Percentiles rank a stretch among this genome's conserved stretches.
These are phyloP conservation scores for Phytopythium helicoides DNA, from an alignment of 352 stramenopile species.

Conservation along the genomic window DNA sequence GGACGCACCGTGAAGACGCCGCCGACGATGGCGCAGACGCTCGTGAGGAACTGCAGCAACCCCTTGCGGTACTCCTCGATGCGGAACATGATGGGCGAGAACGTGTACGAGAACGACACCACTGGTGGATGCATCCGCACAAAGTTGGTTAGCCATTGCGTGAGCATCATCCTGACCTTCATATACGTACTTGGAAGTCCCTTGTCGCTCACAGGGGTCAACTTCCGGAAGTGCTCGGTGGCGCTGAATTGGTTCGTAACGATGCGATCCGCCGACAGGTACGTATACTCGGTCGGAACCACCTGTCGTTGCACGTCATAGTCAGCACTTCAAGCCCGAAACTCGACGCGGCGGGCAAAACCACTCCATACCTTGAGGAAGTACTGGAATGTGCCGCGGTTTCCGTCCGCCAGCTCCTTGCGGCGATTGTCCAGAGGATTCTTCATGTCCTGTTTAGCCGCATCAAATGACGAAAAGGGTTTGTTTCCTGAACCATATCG, in stretches of 20 bases:
- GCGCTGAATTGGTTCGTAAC: slow-evolving; percentile 98
- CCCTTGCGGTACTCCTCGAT: slow-evolving; percentile 93
- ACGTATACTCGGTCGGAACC: slow-evolving; percentile 95
- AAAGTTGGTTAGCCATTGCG: no score
- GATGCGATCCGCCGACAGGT: slow-evolving; percentile 84
- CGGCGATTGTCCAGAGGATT: slow-evolving; percentile 71
- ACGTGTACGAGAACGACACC: slow-evolving; percentile 97
- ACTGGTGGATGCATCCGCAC: slow-evolving; percentile 34
- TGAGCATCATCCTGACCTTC: no score
- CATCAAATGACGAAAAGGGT: no score
- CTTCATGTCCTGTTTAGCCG: slow-evolving; percentile 82
- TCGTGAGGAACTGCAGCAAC: slow-evolving; percentile 90
- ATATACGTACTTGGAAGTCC: slow-evolving; percentile 73
- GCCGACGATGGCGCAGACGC: slow-evolving; percentile 90
- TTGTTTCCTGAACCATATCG: no score
- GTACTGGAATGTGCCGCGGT: slow-evolving; percentile 79
- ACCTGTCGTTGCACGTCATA: slow-evolving; percentile 59
- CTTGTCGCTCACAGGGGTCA: slow-evolving; percentile 86
- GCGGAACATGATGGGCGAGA: slow-evolving; percentile 95
- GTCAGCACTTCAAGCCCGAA: not conserved
- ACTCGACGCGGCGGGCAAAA: not conserved
- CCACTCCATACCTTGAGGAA: slow-evolving; percentile 62
- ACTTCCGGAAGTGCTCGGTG: slow-evolving; percentile 93
- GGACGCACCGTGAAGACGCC: slow-evolving; percentile 86
- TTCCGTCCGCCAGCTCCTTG: slow-evolving; percentile 49